Evolutionary conservation across 2,329 filamentous ascomycete species (phyloP), one percentile per base, ranked within the genome.

Genomic region (Neopestalotiopsis sp.): DNA sequence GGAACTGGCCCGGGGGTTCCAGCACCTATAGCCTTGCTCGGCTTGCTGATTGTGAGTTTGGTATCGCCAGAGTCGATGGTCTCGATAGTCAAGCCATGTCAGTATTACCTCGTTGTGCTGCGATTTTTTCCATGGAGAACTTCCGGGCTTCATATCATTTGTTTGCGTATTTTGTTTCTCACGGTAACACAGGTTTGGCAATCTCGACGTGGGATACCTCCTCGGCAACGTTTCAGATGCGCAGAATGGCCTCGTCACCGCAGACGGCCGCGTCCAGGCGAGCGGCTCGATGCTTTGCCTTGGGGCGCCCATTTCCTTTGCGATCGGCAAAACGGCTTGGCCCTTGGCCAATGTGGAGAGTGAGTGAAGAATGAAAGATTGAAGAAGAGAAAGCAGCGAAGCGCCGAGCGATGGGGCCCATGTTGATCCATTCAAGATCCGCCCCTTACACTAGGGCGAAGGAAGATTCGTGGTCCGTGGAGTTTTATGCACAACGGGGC

Each of bases 191-290:
- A 66, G 64, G 49, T 52, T 66, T 28, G 64, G 64, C n/a, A 58
- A 66, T 57, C 49, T 66, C n/a, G 64, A 66, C 49, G 12, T 66
- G n/a, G 52, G 64, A 34, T 34, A 20, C 42, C 57, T 24, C 12
- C n/a, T 42, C 49, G n/a, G 38, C 14, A 28, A 40, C 13, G 64
- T 57, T 20, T 17, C 32, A 24, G 45, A 52, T 52, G 45, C 45
- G 14, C 45, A 52, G 17, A 52, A 52, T 17, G 45, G 45, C 45
- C 45, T 52, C 45, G 45, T 52, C 45, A n/a, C 7, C 14, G 20
- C 7, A 14, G n/a, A 7, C 45, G 45, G 45, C 45, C 9, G 7
- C 45, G 45, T 52, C 17, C 45, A 52, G 7, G 45, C 7, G n/a
- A 17, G 45, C 45, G 45, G 45, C 45, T 52, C 57, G 32, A 60